phyloP scores from a whole-genome alignment of 176 grass and related monocot genomes.

The Tillandsia fasciculata region DNA sequence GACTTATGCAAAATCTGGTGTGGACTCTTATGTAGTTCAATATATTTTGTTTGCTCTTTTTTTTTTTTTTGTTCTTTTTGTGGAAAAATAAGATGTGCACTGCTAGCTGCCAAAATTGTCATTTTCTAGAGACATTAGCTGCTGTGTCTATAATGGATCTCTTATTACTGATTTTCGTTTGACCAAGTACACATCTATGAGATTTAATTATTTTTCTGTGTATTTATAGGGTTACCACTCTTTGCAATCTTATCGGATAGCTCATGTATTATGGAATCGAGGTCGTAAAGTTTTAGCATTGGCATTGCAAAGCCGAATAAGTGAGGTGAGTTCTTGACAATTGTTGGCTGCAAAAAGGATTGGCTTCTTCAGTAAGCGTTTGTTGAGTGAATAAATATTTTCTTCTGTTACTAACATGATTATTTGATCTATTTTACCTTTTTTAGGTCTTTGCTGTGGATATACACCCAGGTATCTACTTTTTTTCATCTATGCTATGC shows the following conservation, averaged over 20 bases:
- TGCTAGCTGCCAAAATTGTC: too few relatives aligned
- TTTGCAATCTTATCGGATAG: slow-evolving; percentile 95
- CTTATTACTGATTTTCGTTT: slow-evolving; percentile 3
- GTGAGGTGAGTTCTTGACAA: slow-evolving; percentile 53
- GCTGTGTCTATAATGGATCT: not conserved
- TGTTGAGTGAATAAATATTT: not conserved
- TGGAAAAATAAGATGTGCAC: not conserved
- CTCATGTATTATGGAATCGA: slow-evolving; percentile 89
- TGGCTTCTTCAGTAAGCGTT: not conserved
- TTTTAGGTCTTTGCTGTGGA: slow-evolving; percentile 94
- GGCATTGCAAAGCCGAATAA: slow-evolving; percentile 96
- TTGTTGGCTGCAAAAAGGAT: slow-evolving; percentile 4
- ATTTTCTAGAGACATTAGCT: not conserved
- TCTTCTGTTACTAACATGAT: not conserved
- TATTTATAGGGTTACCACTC: slow-evolving; percentile 80
- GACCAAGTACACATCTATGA: not conserved
- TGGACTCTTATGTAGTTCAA: not conserved
- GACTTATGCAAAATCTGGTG: not conserved
- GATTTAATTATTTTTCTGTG: not conserved
- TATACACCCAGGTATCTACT: slow-evolving; percentile 83
- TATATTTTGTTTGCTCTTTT: too few relatives aligned
- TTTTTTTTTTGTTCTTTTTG: not conserved
- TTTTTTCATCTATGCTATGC: slow-evolving; percentile 7
- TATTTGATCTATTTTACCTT: not conserved
- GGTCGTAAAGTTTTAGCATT: slow-evolving; percentile 81